Percentiles rank a stretch among this genome's conserved stretches.
Conservation (phyloP, 352 stramenopile genomes). For the Pythium coloratum region DNA sequence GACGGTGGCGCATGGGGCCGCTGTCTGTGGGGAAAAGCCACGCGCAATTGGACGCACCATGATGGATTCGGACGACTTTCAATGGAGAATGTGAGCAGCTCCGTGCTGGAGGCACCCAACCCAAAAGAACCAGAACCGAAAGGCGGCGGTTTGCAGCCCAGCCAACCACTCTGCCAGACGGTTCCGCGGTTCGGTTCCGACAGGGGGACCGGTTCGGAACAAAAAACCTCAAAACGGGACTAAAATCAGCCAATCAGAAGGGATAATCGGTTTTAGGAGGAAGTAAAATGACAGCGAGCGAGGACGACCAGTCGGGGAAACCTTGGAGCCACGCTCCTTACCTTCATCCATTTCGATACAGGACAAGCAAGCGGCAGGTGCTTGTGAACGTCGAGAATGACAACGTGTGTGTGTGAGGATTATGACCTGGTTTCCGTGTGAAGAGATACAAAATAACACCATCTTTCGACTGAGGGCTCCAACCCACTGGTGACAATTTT, state of each 20-base stretch:
- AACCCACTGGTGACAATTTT: constrained; percentile 38
- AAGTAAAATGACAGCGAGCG: neutral
- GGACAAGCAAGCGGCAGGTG: neutral
- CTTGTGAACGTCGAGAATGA: neutral
- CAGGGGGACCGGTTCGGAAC: constrained; percentile 14
- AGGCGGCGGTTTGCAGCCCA: neutral
- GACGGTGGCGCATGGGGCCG: neutral
- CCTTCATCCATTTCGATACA: neutral
- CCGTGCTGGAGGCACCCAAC: neutral
- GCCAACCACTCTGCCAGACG: constrained; percentile 29
- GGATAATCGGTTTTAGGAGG: constrained; percentile 12
- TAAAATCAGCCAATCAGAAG: constrained; percentile 23
- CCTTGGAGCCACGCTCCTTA: neutral
- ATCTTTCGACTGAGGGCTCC: constrained; percentile 49
- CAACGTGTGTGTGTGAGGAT: neutral
- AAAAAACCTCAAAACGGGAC: neutral
- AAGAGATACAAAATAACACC: constrained; percentile 43
- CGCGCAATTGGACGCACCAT: constrained; percentile 53
- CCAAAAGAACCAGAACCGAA: neutral
- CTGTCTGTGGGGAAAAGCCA: neutral
- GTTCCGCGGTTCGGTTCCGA: constrained; percentile 6
- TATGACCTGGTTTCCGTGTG: constrained; percentile 26
- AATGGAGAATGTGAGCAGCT: constrained; percentile 62
- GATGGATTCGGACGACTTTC: constrained; percentile 86
- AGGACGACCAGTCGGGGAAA: neutral